Evolutionary conservation across 768 basidiomycete genomes (phyloP), one percentile per base, ranked within the genome.

Genomic region (Baorangia bicolor): DNA sequence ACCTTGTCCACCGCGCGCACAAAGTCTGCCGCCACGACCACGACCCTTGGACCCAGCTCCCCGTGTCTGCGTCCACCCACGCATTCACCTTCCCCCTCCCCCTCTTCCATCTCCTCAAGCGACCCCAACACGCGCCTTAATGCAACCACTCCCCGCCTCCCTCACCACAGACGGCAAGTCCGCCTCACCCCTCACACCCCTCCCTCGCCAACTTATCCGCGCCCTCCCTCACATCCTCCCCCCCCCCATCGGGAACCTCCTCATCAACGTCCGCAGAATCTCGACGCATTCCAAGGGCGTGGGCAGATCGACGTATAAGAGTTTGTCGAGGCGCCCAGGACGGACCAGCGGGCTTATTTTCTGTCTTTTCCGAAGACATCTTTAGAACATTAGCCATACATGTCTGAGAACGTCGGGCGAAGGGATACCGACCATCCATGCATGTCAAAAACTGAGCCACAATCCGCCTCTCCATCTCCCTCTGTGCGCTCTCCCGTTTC

Each of bases 281-380:
- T 96, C 94, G 10, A 79, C 82, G 27, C 93, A 85, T 70, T 95
- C 94, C 30, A 74, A 67, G 0, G 85, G 60, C 0, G 78, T 74
- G 20, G 94, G 94, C 0, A 96, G 78, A 71, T 96, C 94, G 63
- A 96, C 93, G 64, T 94, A 98, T 38, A 96, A 79, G 10, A 95
- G 80, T 69, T 96, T 96, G 75, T 96, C 94, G 12, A 98, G 81
- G 13, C 94, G 83, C 0, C 94, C 94, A 0, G 94, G 94, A n/a
- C 94, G 89, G 51, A 92, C 91, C 94, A 96, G 98, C 87, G 1
- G 94, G 90, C 65, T 90, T 93, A 69, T 91, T 89, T 58, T 94
- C 92, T 1, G 85, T 92, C 72, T 93, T 94, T 46, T 95, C 91
- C 92, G 91, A 94, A 25, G 94, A 89, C 73, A 99, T 98, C 96